Base-by-base conservation (phyloP, 495 filamentous ascomycete genomes). In the Podospora didyma region DNA sequence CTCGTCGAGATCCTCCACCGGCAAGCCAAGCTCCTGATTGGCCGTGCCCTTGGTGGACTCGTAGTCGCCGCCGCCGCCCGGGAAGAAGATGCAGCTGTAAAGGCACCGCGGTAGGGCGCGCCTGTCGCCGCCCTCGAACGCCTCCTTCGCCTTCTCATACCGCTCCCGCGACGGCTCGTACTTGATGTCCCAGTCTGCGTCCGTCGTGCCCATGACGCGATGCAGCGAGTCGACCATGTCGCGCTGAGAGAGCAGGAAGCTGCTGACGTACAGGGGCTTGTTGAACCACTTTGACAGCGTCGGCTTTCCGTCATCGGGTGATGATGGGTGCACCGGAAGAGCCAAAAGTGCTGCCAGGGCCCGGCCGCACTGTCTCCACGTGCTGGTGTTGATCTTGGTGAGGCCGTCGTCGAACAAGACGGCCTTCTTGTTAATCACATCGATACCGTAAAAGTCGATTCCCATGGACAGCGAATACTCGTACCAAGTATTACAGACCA, bases 1-100 rank as follows among this genome's bases (percentile, higher is more conserved):
- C 57, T 79, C 79, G 65, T 86, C 83, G 58, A 87, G 54, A 59
- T 83, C 75, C 66, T 88, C 85, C 57, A 72, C 67, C 10, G 78
- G 75, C 49, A 88, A 62, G 0, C 76, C 81, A 26, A 88, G 66
- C 49, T 72, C 26, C 7, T 67, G 69, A 58, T 88, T 88, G 9
- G 67, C 65, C 53, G 78, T 48, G 9, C 54, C 58, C 39, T 71
- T 68, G 56, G 63, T 74, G 42, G 82, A 65, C 22, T 47, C 46
- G 17, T 50, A 21, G 5, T 37, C 49, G 1, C 49, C 56, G 22
- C 34, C 51, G 20, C 17, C 62, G 0, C 79, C 75, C 17, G 72
- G 73, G 42, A 62, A 83, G 51, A 86, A 86, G 3, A 77, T 59
- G 1, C 79, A 57, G 6, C 54, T 58, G 54, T 87, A 86, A 65